Evolutionary conservation across 768 basidiomycete species (phyloP).

Genomic region (Exsudoporus frostii): DNA sequence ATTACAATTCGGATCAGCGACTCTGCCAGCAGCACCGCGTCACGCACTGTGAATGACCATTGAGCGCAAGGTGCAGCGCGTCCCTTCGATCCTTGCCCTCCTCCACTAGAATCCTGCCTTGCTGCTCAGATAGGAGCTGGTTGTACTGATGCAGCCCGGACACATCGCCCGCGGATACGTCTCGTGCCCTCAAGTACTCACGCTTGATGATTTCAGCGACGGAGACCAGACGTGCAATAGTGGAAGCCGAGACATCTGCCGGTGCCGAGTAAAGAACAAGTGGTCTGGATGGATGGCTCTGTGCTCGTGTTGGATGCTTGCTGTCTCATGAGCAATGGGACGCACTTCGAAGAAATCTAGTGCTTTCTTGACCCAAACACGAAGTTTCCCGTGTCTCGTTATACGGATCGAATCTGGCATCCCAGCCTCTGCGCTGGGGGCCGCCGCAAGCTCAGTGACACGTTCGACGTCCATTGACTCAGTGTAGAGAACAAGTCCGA

Average conservation of each 20-base stretch:
- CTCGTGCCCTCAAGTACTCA: constrained; percentile 61
- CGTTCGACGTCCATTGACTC: constrained; percentile 18
- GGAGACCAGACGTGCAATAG: constrained; percentile 62
- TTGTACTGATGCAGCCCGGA: constrained; percentile 77
- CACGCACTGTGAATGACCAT: constrained; percentile 60
- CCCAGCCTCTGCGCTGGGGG: constrained; percentile 2
- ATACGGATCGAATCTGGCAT: constrained; percentile 45
- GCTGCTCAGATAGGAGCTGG: constrained; percentile 50
- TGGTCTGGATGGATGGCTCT: constrained; percentile 49
- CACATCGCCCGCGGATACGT: constrained; percentile 39
- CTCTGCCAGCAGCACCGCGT: background rate
- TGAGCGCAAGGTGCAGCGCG: constrained; percentile 39
- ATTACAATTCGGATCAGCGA: background rate
- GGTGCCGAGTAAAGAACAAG: constrained; percentile 63
- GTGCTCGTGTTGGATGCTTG: constrained; percentile 6
- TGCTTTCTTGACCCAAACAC: constrained; percentile 49
- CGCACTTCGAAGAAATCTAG: constrained; percentile 53
- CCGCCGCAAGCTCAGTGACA: background rate
- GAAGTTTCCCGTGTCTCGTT: constrained; percentile 54
- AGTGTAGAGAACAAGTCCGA: background rate
- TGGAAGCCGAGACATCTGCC: constrained; percentile 32
- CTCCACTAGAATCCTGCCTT: constrained; percentile 23
- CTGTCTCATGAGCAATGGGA: constrained; percentile 4
- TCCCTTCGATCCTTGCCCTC: constrained; percentile 33
- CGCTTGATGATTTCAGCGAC: constrained; percentile 85